Base-by-base conservation (phyloP, 164 flowering plant species). In the Macadamia integrifolia region DNA sequence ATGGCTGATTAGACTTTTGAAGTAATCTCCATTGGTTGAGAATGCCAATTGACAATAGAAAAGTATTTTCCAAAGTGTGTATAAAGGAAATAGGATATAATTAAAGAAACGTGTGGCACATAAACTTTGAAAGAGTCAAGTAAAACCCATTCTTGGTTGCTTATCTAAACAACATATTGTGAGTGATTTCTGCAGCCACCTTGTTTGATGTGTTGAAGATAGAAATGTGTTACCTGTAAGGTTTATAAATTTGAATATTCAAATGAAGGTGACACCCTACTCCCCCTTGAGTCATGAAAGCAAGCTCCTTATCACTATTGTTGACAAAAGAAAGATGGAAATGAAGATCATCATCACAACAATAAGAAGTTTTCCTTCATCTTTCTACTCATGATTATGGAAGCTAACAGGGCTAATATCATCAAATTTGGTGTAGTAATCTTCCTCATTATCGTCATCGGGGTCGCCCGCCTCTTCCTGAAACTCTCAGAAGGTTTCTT, bases 401-500 rank as follows among this genome's bases (percentile, higher is more conserved):
- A 83, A 75, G 81, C 82, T 61, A 80, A 64, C 69, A 86, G 75
- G 77, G 75, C 78, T 1, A 79, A 76, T 15, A 60, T 81, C 48
- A 46, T 82, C 17, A 82, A 84, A 3, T 42, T 56, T 23, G 32
- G 65, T 6, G 6, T 65, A 11, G 60, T 87, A 13, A 15, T 72
- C 11, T 44, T 65, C n/a, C 82, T 91, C 46, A 35, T 84, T 58
- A 29, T 80, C 49, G 3, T 83, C 46, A 70, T 93, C 64, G 23
- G 83, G 62, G 64, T 86, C 48, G 73, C 83, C 30, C 84, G 91
- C 3, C 18, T 85, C 28, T 46, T 23, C 17, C 76, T 89, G 5
- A 65, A 73, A n/a, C 75, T 70, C 6, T 78, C 85, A 58, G 75
- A 67, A 59, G 9, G 82, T 6, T 89, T 88, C 77, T 88, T 73